Conservation (phyloP, 495 filamentous ascomycete genomes). For the Arthonia radiata region DNA sequence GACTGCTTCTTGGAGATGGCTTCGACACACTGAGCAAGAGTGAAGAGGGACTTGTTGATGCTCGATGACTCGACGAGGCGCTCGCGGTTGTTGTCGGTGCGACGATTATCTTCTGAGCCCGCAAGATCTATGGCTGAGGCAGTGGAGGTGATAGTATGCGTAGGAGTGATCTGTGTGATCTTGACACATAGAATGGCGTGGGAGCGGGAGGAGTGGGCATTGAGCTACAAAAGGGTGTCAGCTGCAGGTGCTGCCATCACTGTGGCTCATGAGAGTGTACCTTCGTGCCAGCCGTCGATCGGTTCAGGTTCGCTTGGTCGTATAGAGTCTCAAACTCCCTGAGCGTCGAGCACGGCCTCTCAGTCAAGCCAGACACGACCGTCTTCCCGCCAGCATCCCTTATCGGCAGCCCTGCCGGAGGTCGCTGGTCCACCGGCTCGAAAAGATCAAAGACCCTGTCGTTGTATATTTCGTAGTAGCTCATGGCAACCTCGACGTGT, state of each 20-base stretch:
- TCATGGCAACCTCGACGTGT: slow-evolving; percentile 51
- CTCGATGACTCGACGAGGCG: slow-evolving; percentile 85
- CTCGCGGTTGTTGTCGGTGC: slow-evolving; percentile 88
- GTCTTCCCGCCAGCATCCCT: slow-evolving; percentile 85
- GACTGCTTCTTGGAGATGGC: slow-evolving; percentile 60
- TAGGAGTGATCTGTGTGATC: slow-evolving; percentile 45
- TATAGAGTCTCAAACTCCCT: slow-evolving; percentile 88
- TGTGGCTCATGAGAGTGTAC: slow-evolving; percentile 10
- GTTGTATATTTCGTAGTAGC: slow-evolving; percentile 98
- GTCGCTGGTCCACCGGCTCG: slow-evolving; percentile 73
- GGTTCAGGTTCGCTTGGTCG: slow-evolving; percentile 81
- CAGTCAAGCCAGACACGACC: slow-evolving; percentile 72
- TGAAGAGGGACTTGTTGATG: slow-evolving; percentile 95
- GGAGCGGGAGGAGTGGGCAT: slow-evolving; percentile 78
- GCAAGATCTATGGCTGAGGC: slow-evolving; percentile 91
- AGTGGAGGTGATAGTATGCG: slow-evolving; percentile 49
- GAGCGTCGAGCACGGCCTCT: slow-evolving; percentile 57
- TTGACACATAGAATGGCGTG: slow-evolving; percentile 89
- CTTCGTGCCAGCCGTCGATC: slow-evolving; percentile 82
- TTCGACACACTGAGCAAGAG: slow-evolving; percentile 86
- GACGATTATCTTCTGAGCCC: slow-evolving; percentile 83
- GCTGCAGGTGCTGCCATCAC: background rate
- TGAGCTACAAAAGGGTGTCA: slow-evolving; percentile 26
- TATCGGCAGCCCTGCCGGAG: slow-evolving; percentile 57
- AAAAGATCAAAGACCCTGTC: slow-evolving; percentile 65